Conservation (phyloP, 192 early-diverging fungal species). For the Geosiphon pyriformis region DNA sequence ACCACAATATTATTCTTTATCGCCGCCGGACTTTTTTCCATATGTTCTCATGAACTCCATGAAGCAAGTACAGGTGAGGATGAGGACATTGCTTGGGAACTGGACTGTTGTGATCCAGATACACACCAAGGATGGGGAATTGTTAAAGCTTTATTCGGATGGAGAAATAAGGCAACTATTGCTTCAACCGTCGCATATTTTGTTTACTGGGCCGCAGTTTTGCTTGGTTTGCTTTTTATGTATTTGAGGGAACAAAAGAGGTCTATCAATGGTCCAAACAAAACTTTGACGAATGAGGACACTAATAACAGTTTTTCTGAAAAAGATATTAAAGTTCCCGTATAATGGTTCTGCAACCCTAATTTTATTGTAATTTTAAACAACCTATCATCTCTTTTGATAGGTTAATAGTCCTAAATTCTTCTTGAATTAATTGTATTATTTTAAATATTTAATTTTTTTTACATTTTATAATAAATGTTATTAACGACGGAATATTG, state of each 20-base stretch:
- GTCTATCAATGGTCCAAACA: too few species aligned
- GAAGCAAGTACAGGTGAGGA: slow-evolving; percentile 51
- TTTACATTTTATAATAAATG: too few species aligned
- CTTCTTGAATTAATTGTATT: too few species aligned
- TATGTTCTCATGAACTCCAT: slow-evolving; percentile 58
- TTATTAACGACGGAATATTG: too few species aligned
- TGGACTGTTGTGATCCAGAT: slow-evolving; percentile 61
- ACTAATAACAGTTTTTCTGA: too few species aligned
- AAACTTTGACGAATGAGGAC: too few species aligned
- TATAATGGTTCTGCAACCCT: too few species aligned
- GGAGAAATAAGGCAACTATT: slow-evolving; percentile 68
- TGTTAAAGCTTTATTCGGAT: slow-evolving; percentile 72
- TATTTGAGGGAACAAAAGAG: slow-evolving; percentile 33
- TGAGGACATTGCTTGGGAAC: slow-evolving; percentile 53
- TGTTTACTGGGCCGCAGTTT: slow-evolving; percentile 69
- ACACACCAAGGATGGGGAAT: slow-evolving; percentile 57
- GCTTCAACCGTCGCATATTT: slow-evolving; percentile 74
- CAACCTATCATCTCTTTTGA: too few species aligned
- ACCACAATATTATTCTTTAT: slow-evolving; percentile 74
- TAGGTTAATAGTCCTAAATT: too few species aligned
- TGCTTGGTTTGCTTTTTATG: slow-evolving; percentile 42
- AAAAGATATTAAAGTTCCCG: too few species aligned
- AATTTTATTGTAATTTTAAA: too few species aligned
- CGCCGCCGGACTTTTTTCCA: slow-evolving; percentile 74
- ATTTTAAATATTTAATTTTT: too few species aligned